Base-by-base conservation (phyloP, 306 rosid species). In the Lithocarpus polystachyus region DNA sequence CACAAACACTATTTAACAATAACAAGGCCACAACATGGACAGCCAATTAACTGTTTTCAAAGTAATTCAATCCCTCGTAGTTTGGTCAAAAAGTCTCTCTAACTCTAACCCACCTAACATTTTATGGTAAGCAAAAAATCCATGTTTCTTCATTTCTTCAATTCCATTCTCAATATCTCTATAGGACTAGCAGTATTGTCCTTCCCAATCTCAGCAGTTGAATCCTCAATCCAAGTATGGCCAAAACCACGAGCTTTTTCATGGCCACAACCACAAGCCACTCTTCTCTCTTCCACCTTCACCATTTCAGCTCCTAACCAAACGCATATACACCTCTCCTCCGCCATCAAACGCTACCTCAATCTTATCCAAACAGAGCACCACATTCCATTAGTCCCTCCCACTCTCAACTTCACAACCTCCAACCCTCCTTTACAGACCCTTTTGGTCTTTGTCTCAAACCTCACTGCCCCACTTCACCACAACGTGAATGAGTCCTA, bases 401-500 rank as follows among this genome's bases (percentile, higher is more conserved):
- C 75, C 45, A 0, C 0, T 1, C 48, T 81, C 53, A 77, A 73
- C 56, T 13, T 82, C 85, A 81, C 90, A n/a, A 5, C 56, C 68
- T 43, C 82, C 20, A 83, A 74, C 29, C 86, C 86, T 4, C 90
- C 91, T 1, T 77, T 94, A 17, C 76, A 76, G 2, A 52, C 71
- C 51, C 89, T 94, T 51, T 45, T 35, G 9, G 1, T 94, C 62
- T 6, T 73, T 3, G 79, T 94, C 10, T 12, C 80, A 3, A 75
- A 92, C 13, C 80, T 84, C 12, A 7, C 3, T 29, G 79, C 89
- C 5, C 86, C 81, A 2, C 90, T 94, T 56, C 81, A 75, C 43
- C 88, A 88, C 15, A 94, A 83, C 20, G 91, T 82, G 4, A 84
- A 94, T 35, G 98, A 94, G 75, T 92, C 97, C 3, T 94, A 94